phyloP scores from a whole-genome alignment of 2,329 filamentous ascomycete genomes.

The Onygenales sp. region DNA sequence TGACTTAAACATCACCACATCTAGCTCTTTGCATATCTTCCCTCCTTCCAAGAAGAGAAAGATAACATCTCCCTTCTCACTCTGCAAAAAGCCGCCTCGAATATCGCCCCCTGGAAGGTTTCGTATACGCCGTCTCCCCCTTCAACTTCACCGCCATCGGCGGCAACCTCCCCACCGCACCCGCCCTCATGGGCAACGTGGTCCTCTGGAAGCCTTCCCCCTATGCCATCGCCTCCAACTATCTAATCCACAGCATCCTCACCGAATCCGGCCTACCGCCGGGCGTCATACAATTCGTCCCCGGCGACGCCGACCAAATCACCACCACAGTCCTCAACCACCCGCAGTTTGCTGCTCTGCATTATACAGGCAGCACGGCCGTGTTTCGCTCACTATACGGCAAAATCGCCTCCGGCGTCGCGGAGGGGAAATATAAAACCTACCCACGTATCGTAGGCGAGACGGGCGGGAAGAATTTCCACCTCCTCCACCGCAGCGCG shows the following conservation, averaged over 20 bases:
- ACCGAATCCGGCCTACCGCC: conserved; percentile 82
- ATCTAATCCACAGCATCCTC: conserved; percentile 81
- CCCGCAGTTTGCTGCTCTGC: conserved; percentile 76
- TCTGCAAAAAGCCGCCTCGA: conserved; percentile 54
- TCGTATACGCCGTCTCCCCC: conserved; percentile 86
- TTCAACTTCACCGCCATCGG: conserved; percentile 98
- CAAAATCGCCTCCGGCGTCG: conserved; percentile 71
- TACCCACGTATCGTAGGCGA: conserved; percentile 87
- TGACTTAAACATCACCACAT: no score
- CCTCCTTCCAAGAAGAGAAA: not conserved
- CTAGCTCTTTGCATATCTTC: not conserved
- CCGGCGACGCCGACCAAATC: conserved; percentile 75
- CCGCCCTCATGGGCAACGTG: conserved; percentile 86
- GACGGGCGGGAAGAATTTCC: conserved; percentile 92
- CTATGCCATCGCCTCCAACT: conserved; percentile 79
- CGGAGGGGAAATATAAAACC: conserved; percentile 68
- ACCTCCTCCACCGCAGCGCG: conserved; percentile 67
- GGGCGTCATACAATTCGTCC: conserved; percentile 88
- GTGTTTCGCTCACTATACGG: conserved; percentile 87
- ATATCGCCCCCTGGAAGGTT: conserved; percentile 82
- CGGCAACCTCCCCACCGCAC: conserved; percentile 73
- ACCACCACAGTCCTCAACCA: conserved; percentile 69
- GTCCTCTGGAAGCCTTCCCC: conserved; percentile 97
- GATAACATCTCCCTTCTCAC: not conserved
- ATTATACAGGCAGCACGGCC: conserved; percentile 87